A percentile compares a stretch with the other conserved stretches of the same genome.
phyloP scores from a whole-genome alignment of 2,329 filamentous ascomycete species.

The Uncinocarpus reesii region DNA sequence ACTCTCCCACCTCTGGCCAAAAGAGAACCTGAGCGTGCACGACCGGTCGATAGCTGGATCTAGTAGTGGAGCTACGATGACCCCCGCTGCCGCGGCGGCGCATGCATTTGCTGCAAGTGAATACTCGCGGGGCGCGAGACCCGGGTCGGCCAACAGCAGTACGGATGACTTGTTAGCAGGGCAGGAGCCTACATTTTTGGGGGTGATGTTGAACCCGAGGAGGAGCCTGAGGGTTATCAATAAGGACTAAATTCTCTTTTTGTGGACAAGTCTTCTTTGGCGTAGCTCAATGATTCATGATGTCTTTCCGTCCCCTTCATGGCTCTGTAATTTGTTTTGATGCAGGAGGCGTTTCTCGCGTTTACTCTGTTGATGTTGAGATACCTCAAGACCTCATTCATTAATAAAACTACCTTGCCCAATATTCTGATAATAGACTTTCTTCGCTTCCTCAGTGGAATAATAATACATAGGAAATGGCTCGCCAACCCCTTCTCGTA shows the following conservation, averaged over 20 bases:
- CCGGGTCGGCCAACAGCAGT: conserved; percentile 37
- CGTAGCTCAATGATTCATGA: background rate
- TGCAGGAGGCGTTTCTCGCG: no score
- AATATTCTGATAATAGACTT: no score
- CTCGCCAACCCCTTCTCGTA: no score
- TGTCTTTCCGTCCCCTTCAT: no score
- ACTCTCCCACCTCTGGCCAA: conserved; percentile 10
- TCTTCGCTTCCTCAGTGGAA: no score
- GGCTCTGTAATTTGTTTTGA: background rate
- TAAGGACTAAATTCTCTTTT: conserved; percentile 32
- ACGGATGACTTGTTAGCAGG: conserved; percentile 51
- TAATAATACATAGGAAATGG: no score
- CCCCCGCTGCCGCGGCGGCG: conserved; percentile 9
- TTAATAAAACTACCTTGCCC: no score
- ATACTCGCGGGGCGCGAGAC: conserved; percentile 24
- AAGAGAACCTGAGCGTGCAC: conserved; percentile 18
- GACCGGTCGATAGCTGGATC: background rate
- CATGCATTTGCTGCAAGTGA: conserved; percentile 14
- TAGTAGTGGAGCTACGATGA: conserved; percentile 6
- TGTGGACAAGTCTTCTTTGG: background rate
- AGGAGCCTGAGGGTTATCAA: conserved; percentile 62
- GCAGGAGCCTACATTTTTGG: conserved; percentile 62
- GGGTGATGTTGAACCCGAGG: conserved; percentile 56
- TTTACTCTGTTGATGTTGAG: no score
- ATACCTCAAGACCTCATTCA: no score